Percentiles rank a stretch among this genome's conserved stretches.
These are phyloP conservation scores for Cladosporium colombiae DNA, from an alignment of 2,329 filamentous ascomycete species.

Conservation along the genomic window DNA sequence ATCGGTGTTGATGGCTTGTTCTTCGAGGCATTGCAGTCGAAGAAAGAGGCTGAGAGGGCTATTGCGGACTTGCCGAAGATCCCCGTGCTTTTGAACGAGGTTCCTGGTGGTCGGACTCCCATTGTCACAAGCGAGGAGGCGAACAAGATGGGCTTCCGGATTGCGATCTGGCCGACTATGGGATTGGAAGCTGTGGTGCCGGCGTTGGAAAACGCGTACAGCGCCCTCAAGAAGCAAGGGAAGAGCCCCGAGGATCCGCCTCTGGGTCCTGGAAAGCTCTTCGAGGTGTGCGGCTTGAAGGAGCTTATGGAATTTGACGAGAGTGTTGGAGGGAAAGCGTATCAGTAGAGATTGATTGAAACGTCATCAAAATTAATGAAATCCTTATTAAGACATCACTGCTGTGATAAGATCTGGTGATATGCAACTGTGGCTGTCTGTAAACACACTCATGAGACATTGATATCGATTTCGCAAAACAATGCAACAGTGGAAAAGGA, in stretches of 20 bases:
- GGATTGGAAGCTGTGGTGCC: slow-evolving; percentile 49
- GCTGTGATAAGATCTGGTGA: not conserved
- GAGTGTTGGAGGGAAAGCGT: slow-evolving; percentile 45
- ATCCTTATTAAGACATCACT: not conserved
- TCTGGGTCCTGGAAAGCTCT: slow-evolving; percentile 51
- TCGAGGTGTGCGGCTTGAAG: slow-evolving; percentile 55
- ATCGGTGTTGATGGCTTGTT: slow-evolving; percentile 61
- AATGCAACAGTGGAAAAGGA: not conserved
- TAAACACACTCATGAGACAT: not conserved
- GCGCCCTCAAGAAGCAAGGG: slow-evolving; percentile 41
- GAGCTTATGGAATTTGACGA: slow-evolving; percentile 54
- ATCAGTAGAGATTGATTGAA: slow-evolving; percentile 21
- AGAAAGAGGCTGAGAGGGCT: slow-evolving; percentile 50
- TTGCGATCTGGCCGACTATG: slow-evolving; percentile 59
- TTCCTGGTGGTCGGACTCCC: slow-evolving; percentile 56
- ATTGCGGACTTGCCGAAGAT: slow-evolving; percentile 52
- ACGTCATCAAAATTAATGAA: not conserved
- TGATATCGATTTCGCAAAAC: not conserved
- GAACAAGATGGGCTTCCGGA: slow-evolving; percentile 55
- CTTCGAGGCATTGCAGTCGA: slow-evolving; percentile 57
- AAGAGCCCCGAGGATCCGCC: slow-evolving; percentile 38
- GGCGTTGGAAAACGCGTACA: slow-evolving; percentile 31
- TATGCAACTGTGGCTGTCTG: not conserved
- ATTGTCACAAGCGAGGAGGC: slow-evolving; percentile 54
- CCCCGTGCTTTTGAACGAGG: slow-evolving; percentile 57